phyloP scores from a whole-genome alignment of 2,329 filamentous ascomycete species.

The Alternaria longipes region DNA sequence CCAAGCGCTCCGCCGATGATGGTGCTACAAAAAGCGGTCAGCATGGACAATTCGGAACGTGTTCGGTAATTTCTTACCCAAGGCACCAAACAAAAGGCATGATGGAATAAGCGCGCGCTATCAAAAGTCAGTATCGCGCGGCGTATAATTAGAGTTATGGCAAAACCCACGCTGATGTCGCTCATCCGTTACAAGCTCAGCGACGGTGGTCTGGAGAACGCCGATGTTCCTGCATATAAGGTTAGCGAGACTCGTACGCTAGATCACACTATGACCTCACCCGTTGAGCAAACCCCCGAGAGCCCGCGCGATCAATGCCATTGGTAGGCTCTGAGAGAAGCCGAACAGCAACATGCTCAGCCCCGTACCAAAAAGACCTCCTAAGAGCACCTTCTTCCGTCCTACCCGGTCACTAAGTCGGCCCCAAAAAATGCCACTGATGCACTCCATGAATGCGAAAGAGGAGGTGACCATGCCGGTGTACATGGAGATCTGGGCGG shows the following conservation, averaged over 20 bases:
- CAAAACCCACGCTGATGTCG: slow-evolving; percentile 81
- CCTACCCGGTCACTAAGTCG: slow-evolving; percentile 90
- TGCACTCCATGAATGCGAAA: slow-evolving; percentile 95
- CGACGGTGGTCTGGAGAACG: slow-evolving; percentile 92
- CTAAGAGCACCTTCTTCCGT: slow-evolving; percentile 89
- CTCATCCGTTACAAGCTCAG: slow-evolving; percentile 90
- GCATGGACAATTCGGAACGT: slow-evolving; percentile 20
- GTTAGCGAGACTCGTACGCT: slow-evolving; percentile 42
- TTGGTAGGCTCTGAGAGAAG: slow-evolving; percentile 81
- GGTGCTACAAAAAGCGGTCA: slow-evolving; percentile 65
- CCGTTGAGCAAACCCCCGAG: slow-evolving; percentile 92
- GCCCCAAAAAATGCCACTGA: slow-evolving; percentile 92
- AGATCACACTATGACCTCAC: slow-evolving; percentile 61
- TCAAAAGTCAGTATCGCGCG: slow-evolving; percentile 35
- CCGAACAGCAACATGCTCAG: slow-evolving; percentile 93
- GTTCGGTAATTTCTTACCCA: slow-evolving; percentile 64
- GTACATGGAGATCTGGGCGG: slow-evolving; percentile 86
- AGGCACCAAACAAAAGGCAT: slow-evolving; percentile 99
- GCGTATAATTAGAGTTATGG: slow-evolving; percentile 12
- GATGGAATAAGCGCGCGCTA: slow-evolving; percentile 91
- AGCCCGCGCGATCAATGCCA: slow-evolving; percentile 86
- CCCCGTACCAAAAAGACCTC: slow-evolving; percentile 88
- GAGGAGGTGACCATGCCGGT: slow-evolving; percentile 95
- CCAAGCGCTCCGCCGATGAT: slow-evolving; percentile 93
- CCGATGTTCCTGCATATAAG: slow-evolving; percentile 78